Conservation (phyloP, 139 green algal species). For the Zygnema circumcarinatum region DNA sequence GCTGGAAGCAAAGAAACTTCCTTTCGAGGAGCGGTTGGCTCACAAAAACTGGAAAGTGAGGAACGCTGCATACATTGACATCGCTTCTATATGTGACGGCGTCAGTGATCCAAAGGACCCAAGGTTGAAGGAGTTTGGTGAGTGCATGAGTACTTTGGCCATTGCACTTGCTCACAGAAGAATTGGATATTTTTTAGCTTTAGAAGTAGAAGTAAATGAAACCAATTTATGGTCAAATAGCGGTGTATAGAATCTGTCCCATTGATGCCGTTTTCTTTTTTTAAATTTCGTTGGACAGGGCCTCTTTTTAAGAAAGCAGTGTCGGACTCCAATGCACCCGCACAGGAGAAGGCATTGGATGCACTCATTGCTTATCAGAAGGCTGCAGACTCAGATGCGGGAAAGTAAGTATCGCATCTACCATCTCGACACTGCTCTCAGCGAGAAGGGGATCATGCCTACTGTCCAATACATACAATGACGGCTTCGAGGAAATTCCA, state of each 20-base stretch:
- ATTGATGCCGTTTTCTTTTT: neutral
- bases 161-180: no score
- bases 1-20: constrained; percentile 71
- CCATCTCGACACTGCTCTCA: no score
- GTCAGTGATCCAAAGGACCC: constrained; percentile 74
- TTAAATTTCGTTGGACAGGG: constrained; percentile 63
- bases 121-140: constrained; percentile 73
- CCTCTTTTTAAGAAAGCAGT: constrained; percentile 81
- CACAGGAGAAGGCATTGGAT: constrained; percentile 90
- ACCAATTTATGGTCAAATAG: no score
- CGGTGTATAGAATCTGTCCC: neutral
- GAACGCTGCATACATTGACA: constrained; percentile 78
- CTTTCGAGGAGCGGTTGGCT: constrained; percentile 60
- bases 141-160: constrained; percentile 36
- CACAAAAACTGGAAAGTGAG: constrained; percentile 93
- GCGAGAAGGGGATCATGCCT: no score
- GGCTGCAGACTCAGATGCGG: constrained; percentile 65
- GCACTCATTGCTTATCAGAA: constrained; percentile 64
- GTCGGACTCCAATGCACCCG: constrained; percentile 85
- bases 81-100: constrained; percentile 66
- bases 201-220: no score
- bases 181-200: neutral
- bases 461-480: no score
- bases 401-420: constrained; percentile 18
- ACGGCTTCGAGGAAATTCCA: no score